Base-by-base conservation (phyloP, 2,329 filamentous ascomycete genomes). In the Calonectria naviculata region DNA sequence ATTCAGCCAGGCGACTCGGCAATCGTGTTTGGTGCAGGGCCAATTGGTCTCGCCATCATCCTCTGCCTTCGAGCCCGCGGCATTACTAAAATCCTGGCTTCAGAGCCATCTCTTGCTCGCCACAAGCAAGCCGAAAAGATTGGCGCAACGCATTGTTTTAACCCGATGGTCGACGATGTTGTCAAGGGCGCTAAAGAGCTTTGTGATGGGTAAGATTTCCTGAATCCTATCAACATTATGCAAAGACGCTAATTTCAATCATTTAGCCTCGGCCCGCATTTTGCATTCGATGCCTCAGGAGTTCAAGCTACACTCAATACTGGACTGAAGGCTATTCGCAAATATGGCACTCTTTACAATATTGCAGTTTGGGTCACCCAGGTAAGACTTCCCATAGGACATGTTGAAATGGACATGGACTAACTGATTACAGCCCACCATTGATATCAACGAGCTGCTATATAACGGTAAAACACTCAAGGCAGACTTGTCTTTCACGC, bases 11-110 rank as follows among this genome's bases (percentile, higher is more conserved):
- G 36, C 5, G 19, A 70, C 4, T 28, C 44, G 3, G 90, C 90
- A 2, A 76, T 93, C 24, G 85, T 93, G 8, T 80, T 92, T 4
- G 91, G 91, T 6, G 90, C 88, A 0, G 91, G 91, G 0, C 91
- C 91, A 0, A 92, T 93, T 58, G 91, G 90, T 0, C 83, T 92
- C 13, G 88, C 88, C 0, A 84, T 92, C 5, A 85, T 92, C 2
- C 87, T 91, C 70, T 88, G 88, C n/a, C 82, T 93, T 7, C 84
- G 86, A 13, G 87, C 89, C 2, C 84, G 85, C 19, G 87, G 87
- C 0, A 87, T 85, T 1, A 85, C 84, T 26, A 85, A 85, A 21
- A 89, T 93, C 34, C 89, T 92, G 54, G 87, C 91, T 19, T 86
- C 86, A 12, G 91, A 93, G 77, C 13, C 26, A 2, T n/a, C 36